Conservation (phyloP, 768 basidiomycete species). For the Leccinellum rugosiceps region DNA sequence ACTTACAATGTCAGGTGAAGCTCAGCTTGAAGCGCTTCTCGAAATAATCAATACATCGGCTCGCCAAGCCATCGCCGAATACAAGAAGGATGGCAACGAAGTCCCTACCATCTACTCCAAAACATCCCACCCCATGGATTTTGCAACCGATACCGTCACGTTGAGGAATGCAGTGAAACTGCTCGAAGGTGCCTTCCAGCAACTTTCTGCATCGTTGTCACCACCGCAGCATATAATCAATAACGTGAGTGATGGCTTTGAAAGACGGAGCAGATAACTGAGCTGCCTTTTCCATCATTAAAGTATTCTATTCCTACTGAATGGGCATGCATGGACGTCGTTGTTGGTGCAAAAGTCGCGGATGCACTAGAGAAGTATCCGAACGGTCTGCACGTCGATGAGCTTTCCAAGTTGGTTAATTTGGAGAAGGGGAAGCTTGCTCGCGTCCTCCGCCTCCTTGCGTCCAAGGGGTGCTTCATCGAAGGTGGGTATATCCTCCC, state of each 20-base stretch:
- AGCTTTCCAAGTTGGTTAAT: not conserved
- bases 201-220: constrained; percentile 23
- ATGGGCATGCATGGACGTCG: constrained; percentile 26
- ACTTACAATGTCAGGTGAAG: constrained; percentile 18
- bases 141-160: constrained; percentile 14
- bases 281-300: not conserved
- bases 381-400: not conserved
- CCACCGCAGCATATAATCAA: constrained; percentile 25
- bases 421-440: not conserved
- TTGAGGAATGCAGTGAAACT: constrained; percentile 25
- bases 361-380: not conserved
- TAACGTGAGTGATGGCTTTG: constrained; percentile 11
- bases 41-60: constrained; percentile 30
- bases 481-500: constrained; percentile 20
- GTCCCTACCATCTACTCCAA: constrained; percentile 25
- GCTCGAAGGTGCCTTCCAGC: constrained; percentile 27
- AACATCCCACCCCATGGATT: constrained; percentile 23
- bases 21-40: constrained; percentile 9
- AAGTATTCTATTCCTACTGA: constrained; percentile 23
- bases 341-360: not conserved
- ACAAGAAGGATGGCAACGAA: constrained; percentile 20
- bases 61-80: constrained; percentile 22
- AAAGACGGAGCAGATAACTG: not conserved
- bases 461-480: constrained; percentile 29
- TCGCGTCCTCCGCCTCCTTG: constrained; percentile 31